phyloP scores from a whole-genome alignment of 495 filamentous ascomycete genomes.

The Podospora tetraspora region DNA sequence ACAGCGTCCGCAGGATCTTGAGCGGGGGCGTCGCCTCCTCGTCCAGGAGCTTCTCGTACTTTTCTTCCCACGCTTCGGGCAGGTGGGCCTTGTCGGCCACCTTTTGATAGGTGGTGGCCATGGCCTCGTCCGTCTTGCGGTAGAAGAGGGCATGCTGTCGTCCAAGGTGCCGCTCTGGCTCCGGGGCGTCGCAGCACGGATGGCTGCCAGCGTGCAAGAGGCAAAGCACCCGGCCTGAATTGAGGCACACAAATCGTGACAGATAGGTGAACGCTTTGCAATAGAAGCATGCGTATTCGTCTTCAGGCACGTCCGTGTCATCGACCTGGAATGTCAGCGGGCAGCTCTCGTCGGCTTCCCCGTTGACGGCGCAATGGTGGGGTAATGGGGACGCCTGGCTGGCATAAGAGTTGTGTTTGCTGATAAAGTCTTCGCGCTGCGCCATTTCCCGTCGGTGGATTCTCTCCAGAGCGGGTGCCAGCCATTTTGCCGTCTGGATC shows the following conservation, averaged over 20 bases:
- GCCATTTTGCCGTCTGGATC: conserved; percentile 91
- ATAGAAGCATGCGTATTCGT: conserved; percentile 82
- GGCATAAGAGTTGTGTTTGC: conserved; percentile 49
- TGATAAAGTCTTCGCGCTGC: conserved; percentile 62
- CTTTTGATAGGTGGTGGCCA: conserved; percentile 63
- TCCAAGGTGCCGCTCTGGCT: conserved; percentile 55
- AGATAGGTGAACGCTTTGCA: conserved; percentile 93
- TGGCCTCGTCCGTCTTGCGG: conserved; percentile 66
- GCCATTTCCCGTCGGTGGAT: conserved; percentile 66
- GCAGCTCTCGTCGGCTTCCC: conserved; percentile 37
- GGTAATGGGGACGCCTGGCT: conserved; percentile 45
- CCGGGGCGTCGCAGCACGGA: conserved; percentile 67
- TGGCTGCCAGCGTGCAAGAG: conserved; percentile 69
- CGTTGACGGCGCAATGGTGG: conserved; percentile 40
- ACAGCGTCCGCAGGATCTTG: conserved; percentile 75
- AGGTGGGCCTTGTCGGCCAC: conserved; percentile 79
- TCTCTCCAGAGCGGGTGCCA: conserved; percentile 78
- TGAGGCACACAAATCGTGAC: conserved; percentile 79
- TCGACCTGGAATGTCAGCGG: conserved; percentile 48
- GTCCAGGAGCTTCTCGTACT: conserved; percentile 76
- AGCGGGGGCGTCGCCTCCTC: conserved; percentile 78
- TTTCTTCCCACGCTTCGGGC: conserved; percentile 86
- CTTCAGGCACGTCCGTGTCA: conserved; percentile 74
- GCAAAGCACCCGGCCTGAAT: conserved; percentile 71
- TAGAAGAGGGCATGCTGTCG: conserved; percentile 64